Base-by-base conservation (phyloP, 75 land plant species). In the Larix kaempferi region DNA sequence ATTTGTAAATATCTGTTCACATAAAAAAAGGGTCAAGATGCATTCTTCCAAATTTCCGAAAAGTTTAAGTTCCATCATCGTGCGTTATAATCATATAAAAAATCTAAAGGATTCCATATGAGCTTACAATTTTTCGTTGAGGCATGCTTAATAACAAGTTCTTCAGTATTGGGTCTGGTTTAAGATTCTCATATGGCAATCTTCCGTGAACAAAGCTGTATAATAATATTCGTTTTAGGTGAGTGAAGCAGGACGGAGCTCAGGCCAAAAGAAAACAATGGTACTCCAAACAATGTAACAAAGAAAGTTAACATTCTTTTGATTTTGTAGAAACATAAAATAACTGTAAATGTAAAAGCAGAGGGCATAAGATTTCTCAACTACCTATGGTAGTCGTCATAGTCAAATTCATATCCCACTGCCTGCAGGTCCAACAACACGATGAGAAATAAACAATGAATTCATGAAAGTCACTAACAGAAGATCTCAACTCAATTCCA, bases 361-460 rank as follows among this genome's bases (percentile, higher is more conserved):
- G n/a, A n/a, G n/a, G n/a, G n/a, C n/a, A n/a, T 17, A 26, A 41
- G 23, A 35, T n/a, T 69, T 41, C 0, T 21, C 22, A 17, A 23
- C 52, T 71, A 94, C 98, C 91, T 91, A 74, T 95, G 98, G 56
- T 92, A 95, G 11, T 95, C 98, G 77, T 95, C 98, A 72, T 93
- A 85, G 74, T 95, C 91, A 71, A 93, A 89, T 35, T 91, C 80
- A 82, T 93, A 93, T 26, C 98, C 98, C 71, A 84, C 86, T 3
- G 91, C 98, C 95, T 93, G 87, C 57, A 81, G 3, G 2, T 69
- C 44, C 72, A 69, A 11, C 2, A 39, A 69, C 52, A 39, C 19
- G 22, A 3, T 12, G 6, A 44, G 59, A 80, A 37, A 44, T 33
- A 29, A 16, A 6, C 1, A 22, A 76, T 26, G 14, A 81, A 73